These are phyloP conservation scores for Pseudogymnoascus verrucosus DNA, from an alignment of 2,329 filamentous ascomycete species.

Conservation along the genomic window DNA sequence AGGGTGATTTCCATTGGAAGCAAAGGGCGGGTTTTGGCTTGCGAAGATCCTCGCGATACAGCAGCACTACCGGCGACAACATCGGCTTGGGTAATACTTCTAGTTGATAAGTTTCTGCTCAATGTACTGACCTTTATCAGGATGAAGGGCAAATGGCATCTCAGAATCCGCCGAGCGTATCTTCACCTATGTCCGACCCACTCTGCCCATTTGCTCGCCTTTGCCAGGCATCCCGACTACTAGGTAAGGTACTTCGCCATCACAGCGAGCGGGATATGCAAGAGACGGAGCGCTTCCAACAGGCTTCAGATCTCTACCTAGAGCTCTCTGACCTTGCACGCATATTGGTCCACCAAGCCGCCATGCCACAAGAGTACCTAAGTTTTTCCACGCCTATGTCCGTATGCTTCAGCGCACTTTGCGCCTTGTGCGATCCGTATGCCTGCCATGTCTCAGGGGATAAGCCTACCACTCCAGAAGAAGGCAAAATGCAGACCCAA, in stretches of 20 bases:
- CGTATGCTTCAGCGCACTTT: slow-evolving; percentile 23
- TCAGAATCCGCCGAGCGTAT: slow-evolving; percentile 24
- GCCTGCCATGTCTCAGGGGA: slow-evolving; percentile 25
- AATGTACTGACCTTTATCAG: slow-evolving; percentile 16
- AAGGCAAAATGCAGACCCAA: slow-evolving; percentile 27
- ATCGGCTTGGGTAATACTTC: slow-evolving; percentile 31
- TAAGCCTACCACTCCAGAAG: slow-evolving; percentile 16
- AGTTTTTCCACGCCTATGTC: slow-evolving; percentile 21
- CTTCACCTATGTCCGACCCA: slow-evolving; percentile 35
- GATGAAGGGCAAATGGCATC: slow-evolving; percentile 31
- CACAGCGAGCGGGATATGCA: slow-evolving; percentile 18
- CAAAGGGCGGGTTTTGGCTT: slow-evolving; percentile 22
- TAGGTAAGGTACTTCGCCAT: slow-evolving; percentile 30
- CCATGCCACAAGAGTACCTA: slow-evolving; percentile 20
- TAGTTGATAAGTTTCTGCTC: background rate
- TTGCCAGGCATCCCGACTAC: slow-evolving; percentile 31
- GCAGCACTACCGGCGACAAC: slow-evolving; percentile 27
- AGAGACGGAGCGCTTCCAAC: slow-evolving; percentile 18
- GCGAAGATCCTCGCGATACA: slow-evolving; percentile 23
- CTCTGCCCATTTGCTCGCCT: slow-evolving; percentile 44
- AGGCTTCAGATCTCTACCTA: slow-evolving; percentile 22
- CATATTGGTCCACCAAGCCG: slow-evolving; percentile 22
- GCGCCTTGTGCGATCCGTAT: slow-evolving; percentile 32
- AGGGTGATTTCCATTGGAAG: slow-evolving; percentile 26
- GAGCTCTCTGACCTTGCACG: slow-evolving; percentile 21